phyloP scores from a whole-genome alignment of 768 basidiomycete species.

The Baorangia bicolor region DNA sequence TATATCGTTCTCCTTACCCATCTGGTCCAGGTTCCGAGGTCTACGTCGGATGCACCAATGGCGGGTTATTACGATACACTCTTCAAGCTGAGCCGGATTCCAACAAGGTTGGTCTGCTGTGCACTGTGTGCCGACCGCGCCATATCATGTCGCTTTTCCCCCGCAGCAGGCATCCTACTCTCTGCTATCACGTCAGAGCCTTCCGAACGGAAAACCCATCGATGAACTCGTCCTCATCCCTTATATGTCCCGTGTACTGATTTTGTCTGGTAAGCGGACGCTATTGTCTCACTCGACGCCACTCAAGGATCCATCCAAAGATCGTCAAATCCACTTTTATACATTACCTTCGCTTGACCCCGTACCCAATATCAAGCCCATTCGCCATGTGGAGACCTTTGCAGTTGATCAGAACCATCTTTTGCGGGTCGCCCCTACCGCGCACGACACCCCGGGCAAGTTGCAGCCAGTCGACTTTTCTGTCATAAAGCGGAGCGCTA shows the following conservation, averaged over 20 bases:
- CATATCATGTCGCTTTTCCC: neutral
- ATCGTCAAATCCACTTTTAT: conserved; percentile 74
- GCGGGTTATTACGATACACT: conserved; percentile 78
- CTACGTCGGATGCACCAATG: conserved; percentile 84
- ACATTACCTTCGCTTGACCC: conserved; percentile 78
- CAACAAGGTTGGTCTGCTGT: conserved; percentile 39
- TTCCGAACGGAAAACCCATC: conserved; percentile 68
- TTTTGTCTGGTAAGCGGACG: conserved; percentile 65
- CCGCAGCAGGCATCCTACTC: conserved; percentile 59
- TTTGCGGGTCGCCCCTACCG: conserved; percentile 44
- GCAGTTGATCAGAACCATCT: conserved; percentile 81
- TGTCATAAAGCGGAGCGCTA: conserved; percentile 64
- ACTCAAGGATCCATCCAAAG: conserved; percentile 28
- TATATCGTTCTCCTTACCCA: neutral
- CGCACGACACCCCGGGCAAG: conserved; percentile 37
- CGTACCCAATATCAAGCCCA: conserved; percentile 64
- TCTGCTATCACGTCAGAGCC: conserved; percentile 63
- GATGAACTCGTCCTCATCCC: conserved; percentile 82
- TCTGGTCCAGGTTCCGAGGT: conserved; percentile 68
- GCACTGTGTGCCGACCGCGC: neutral
- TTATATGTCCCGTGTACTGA: conserved; percentile 67
- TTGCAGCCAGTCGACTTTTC: conserved; percentile 66
- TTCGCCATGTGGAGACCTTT: conserved; percentile 77
- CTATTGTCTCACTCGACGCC: neutral
- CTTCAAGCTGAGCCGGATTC: conserved; percentile 55